These are phyloP conservation scores for Stentor roeselii DNA, from an alignment of 73 alveolate species.

Conservation along the genomic window DNA sequence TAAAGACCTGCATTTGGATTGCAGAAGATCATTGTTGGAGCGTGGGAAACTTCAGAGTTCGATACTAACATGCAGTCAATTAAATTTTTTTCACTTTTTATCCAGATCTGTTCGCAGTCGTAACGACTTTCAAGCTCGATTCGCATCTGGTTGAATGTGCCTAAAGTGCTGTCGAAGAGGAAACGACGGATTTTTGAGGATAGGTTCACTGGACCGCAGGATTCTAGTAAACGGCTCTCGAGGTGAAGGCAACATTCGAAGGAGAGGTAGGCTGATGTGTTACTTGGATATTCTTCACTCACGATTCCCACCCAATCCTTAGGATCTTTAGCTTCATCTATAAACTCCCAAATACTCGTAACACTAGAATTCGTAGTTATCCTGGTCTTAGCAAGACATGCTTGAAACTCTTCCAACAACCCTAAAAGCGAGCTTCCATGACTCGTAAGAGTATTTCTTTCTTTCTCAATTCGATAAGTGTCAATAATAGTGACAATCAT, in stretches of 20 bases:
- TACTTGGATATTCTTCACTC: neutral
- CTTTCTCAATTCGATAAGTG: neutral
- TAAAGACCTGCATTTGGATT: slow-evolving; percentile 11
- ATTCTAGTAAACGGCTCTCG: neutral
- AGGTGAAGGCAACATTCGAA: neutral
- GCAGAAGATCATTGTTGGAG: neutral
- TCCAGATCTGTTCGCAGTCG: too few species aligned
- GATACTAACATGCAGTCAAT: too few species aligned
- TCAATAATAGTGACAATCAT: neutral
- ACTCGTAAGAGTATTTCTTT: neutral
- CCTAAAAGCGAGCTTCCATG: neutral
- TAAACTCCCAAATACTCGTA: neutral
- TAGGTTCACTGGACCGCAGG: neutral
- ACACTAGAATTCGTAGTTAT: neutral
- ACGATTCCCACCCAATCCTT: slow-evolving; percentile 19
- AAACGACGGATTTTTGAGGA: slow-evolving; percentile 11
- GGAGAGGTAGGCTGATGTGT: neutral
- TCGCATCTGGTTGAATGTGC: slow-evolving; percentile 35
- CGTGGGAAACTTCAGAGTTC: too few species aligned
- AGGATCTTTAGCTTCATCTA: neutral
- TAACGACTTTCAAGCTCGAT: too few species aligned
- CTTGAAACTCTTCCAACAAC: neutral
- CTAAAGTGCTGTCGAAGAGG: slow-evolving; percentile 34
- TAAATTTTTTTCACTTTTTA: too few species aligned
- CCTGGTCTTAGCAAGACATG: neutral